These are phyloP conservation scores for Sugiyamaella neomexicana DNA, from an alignment of 1,139 yeast species.

Conservation along the genomic window DNA sequence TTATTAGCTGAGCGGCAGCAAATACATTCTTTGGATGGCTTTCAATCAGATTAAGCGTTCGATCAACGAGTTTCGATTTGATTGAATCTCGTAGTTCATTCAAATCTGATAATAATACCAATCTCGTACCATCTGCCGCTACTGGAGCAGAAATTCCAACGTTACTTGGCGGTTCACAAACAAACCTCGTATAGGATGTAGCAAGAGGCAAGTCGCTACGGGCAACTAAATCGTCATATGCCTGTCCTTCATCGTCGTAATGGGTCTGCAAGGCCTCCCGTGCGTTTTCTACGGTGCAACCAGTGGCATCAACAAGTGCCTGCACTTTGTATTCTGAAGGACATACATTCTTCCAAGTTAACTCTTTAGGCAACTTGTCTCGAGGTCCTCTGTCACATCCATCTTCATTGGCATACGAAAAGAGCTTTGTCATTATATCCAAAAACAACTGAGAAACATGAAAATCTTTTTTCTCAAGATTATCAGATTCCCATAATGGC, in stretches of 20 bases:
- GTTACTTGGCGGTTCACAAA: constrained; percentile 14
- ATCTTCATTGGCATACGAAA: constrained; percentile 30
- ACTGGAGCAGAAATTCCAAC: constrained; percentile 32
- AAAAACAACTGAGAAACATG: constrained; percentile 29
- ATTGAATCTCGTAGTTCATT: constrained; percentile 43
- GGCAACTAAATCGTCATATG: constrained; percentile 4
- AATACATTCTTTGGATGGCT: constrained; percentile 52
- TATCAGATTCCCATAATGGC: constrained; percentile 35
- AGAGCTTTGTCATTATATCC: constrained; percentile 29
- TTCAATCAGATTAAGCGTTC: constrained; percentile 53
- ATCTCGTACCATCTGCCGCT: constrained; percentile 29
- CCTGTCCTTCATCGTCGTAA: constrained; percentile 23
- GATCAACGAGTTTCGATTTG: constrained; percentile 44
- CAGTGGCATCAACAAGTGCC: constrained; percentile 47
- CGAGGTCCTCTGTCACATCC: constrained; percentile 20
- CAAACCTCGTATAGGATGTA: not conserved
- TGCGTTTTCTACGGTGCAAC: constrained; percentile 48
- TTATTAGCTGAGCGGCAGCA: constrained; percentile 52
- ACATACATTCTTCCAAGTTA: constrained; percentile 47
- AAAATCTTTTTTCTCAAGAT: constrained; percentile 27
- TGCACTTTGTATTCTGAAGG: constrained; percentile 55
- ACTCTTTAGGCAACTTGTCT: constrained; percentile 26
- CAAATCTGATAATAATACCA: constrained; percentile 47
- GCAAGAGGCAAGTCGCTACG: constrained; percentile 6
- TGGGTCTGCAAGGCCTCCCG: constrained; percentile 31